These are phyloP conservation scores for Citrus mangshanensis DNA, from an alignment of 345 rosid species.

Conservation along the genomic window DNA sequence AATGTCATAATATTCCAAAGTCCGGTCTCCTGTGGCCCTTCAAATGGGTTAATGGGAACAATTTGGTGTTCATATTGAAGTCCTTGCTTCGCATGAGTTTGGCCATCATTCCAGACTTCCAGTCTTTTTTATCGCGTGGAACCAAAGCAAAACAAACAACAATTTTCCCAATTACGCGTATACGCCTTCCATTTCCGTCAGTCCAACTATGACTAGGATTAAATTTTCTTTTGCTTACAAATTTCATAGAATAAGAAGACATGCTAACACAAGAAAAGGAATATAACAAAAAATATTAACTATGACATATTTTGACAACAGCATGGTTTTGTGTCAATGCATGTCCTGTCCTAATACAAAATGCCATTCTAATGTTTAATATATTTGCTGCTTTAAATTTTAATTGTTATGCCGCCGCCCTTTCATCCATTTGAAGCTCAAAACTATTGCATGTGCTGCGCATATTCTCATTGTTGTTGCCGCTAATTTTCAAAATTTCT, in stretches of 20 bases:
- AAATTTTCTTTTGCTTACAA: neutral
- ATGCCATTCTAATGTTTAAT: neutral
- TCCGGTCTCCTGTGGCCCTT: neutral
- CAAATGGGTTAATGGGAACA: neutral
- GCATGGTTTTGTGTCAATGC: neutral
- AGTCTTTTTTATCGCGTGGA: neutral
- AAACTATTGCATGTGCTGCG: neutral
- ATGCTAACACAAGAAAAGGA: neutral
- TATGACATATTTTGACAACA: neutral
- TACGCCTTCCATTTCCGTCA: neutral
- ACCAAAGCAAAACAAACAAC: neutral
- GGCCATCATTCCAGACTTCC: neutral
- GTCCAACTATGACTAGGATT: neutral
- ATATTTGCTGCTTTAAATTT: neutral
- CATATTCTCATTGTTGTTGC: neutral
- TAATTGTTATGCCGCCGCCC: neutral
- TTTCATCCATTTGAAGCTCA: neutral
- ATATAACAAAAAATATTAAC: neutral
- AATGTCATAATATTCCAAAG: neutral
- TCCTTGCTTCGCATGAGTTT: neutral
- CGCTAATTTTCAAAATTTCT: neutral
- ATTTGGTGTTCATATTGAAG: neutral
- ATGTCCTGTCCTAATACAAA: neutral
- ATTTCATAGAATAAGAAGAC: neutral
- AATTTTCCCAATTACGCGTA: neutral